phyloP scores from a whole-genome alignment of 2,329 filamentous ascomycete species.

The Verticillium zaregamsianum region DNA sequence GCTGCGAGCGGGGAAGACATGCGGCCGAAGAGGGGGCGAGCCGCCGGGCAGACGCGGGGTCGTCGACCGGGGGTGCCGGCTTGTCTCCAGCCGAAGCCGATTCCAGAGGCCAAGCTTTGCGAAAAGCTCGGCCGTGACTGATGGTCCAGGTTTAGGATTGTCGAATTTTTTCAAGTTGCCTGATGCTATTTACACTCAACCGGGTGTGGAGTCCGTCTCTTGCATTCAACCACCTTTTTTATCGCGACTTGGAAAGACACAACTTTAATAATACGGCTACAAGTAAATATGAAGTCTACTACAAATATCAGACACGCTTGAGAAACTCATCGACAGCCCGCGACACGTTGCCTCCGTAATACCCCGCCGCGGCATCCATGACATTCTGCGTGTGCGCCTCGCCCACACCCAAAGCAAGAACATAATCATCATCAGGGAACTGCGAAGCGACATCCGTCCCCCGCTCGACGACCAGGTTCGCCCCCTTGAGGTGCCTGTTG shows the following conservation, averaged over 20 bases:
- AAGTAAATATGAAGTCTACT: too few relatives aligned
- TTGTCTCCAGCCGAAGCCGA: background rate
- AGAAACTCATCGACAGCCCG: slow-evolving; percentile 1
- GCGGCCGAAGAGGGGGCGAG: background rate
- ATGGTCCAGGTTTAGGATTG: too few relatives aligned
- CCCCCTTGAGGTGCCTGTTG: background rate
- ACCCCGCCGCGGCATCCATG: slow-evolving; percentile 4
- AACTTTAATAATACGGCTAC: too few relatives aligned
- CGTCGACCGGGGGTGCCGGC: background rate
- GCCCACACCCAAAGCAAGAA: slow-evolving; percentile 3
- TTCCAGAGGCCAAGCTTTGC: too few relatives aligned
- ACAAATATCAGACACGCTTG: background rate
- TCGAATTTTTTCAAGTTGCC: too few relatives aligned
- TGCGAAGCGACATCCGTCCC: background rate
- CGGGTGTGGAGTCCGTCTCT: too few relatives aligned
- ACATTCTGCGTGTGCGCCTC: slow-evolving; percentile 9
- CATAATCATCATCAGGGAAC: background rate
- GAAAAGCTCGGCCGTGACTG: background rate
- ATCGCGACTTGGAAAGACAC: too few relatives aligned
- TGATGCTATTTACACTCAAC: too few relatives aligned
- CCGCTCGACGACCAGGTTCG: background rate
- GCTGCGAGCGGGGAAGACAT: background rate
- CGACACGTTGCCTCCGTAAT: slow-evolving; percentile 4
- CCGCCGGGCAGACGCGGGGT: background rate
- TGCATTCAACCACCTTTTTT: too few relatives aligned